Percentiles rank a stretch among this genome's conserved stretches.
phyloP scores from a whole-genome alignment of 805 yeast species.

The Metschnikowia borealis region DNA sequence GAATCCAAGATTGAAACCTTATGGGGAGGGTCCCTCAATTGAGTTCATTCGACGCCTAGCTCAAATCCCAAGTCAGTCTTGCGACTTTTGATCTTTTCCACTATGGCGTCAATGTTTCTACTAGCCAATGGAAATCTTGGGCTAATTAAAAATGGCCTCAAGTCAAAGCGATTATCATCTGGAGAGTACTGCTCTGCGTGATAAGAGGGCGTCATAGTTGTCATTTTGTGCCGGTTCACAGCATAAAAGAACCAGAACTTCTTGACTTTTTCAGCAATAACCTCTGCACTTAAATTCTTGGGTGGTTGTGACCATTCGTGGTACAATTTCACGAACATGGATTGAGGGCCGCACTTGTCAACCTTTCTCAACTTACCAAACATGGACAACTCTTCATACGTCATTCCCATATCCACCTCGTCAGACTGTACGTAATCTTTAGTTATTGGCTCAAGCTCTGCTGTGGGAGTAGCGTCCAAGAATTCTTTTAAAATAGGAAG shows the following conservation, averaged over 20 bases:
- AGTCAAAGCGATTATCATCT: slow-evolving; percentile 93
- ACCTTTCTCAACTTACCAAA: slow-evolving; percentile 91
- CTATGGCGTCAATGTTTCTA: slow-evolving; percentile 78
- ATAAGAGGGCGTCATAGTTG: slow-evolving; percentile 94
- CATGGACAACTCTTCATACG: slow-evolving; percentile 86
- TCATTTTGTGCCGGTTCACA: slow-evolving; percentile 93
- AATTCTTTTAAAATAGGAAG: slow-evolving; percentile 77
- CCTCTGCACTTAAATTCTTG: slow-evolving; percentile 63
- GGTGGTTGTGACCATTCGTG: slow-evolving; percentile 87
- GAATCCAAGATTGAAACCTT: slow-evolving; percentile 31
- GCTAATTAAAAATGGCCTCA: slow-evolving; percentile 91
- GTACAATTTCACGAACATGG: slow-evolving; percentile 84
- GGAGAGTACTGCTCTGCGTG: slow-evolving; percentile 99
- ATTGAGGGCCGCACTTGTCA: slow-evolving; percentile 93
- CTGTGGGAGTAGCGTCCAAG: slow-evolving; percentile 92
- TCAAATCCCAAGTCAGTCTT: slow-evolving; percentile 15
- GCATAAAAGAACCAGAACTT: slow-evolving; percentile 91
- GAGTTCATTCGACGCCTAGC: slow-evolving; percentile 2
- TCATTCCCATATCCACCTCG: slow-evolving; percentile 97
- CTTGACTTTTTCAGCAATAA: slow-evolving; percentile 90
- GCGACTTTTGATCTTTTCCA: slow-evolving; percentile 49
- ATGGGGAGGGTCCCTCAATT: slow-evolving; percentile 32
- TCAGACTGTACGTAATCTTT: slow-evolving; percentile 90
- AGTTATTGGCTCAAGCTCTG: slow-evolving; percentile 96
- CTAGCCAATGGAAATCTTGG: slow-evolving; percentile 90